A percentile compares a stretch with the other conserved stretches of the same genome.
These are phyloP conservation scores for Hymenotorrendiella dingleyae DNA, from an alignment of 2,329 filamentous ascomycete species.

Conservation along the genomic window DNA sequence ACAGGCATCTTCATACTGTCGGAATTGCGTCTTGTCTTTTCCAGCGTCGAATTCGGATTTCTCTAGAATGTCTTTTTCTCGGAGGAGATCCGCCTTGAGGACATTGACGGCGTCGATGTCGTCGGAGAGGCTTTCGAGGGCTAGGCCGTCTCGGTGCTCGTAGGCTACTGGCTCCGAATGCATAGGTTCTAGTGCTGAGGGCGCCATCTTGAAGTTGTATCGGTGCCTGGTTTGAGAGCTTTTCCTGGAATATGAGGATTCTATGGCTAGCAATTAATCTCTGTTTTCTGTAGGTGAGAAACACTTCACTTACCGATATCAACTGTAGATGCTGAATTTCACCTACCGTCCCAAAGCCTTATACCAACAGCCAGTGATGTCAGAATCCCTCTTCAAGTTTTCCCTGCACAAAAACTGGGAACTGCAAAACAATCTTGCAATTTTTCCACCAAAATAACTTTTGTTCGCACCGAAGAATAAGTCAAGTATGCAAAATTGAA, in stretches of 20 bases:
- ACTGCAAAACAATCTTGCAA: background rate
- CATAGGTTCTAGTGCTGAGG: constrained; percentile 22
- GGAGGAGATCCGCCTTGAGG: constrained; percentile 37
- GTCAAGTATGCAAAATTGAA: background rate
- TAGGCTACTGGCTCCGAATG: constrained; percentile 11
- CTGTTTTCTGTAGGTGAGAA: background rate
- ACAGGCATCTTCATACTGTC: constrained; percentile 78
- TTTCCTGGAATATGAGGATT: background rate
- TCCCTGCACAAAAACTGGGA: background rate
- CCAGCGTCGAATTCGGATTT: constrained; percentile 62
- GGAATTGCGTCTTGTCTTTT: constrained; percentile 76
- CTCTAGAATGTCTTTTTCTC: constrained; percentile 40
- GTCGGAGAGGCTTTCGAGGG: constrained; percentile 40
- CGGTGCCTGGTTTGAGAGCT: background rate
- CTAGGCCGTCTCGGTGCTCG: constrained; percentile 19
- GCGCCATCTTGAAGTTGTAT: constrained; percentile 18
- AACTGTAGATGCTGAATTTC: background rate
- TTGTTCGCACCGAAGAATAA: background rate
- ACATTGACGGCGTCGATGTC: constrained; percentile 51
- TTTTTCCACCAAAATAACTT: background rate
- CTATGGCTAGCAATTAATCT: background rate
- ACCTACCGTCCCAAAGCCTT: too few species aligned
- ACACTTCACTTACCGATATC: background rate
- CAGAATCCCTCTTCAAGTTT: background rate
- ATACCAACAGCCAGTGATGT: too few species aligned